phyloP scores from a whole-genome alignment of 768 basidiomycete species.

The Suillus lakei region DNA sequence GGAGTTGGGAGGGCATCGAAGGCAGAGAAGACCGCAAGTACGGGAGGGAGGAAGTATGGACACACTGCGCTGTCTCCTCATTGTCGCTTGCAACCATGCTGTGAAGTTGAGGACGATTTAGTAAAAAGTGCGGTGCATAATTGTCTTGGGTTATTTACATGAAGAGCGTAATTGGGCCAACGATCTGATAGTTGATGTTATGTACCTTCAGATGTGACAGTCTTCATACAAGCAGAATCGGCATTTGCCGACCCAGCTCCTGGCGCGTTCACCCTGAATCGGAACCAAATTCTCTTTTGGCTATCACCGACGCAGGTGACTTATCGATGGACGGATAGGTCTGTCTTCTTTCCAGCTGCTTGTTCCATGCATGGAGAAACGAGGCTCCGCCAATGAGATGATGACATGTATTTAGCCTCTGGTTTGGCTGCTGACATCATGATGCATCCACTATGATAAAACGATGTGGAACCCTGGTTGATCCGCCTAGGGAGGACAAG shows the following conservation, averaged over 20 bases:
- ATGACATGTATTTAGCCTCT: too few relatives aligned
- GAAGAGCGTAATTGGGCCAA: neutral
- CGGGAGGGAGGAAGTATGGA: slow-evolving; percentile 10
- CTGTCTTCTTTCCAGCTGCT: neutral
- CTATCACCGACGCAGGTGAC: neutral
- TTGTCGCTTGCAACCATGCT: slow-evolving; percentile 36
- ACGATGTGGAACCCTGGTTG: too few relatives aligned
- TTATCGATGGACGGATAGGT: neutral
- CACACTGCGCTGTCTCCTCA: slow-evolving; percentile 29
- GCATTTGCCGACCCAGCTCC: neutral
- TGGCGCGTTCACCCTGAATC: neutral
- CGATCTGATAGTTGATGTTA: slow-evolving; percentile 5
- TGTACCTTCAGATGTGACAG: neutral
- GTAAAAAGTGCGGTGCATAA: slow-evolving; percentile 7
- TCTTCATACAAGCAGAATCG: neutral
- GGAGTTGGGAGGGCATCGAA: slow-evolving; percentile 14
- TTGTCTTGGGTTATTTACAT: neutral
- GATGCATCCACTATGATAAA: too few relatives aligned
- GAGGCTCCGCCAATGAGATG: too few relatives aligned
- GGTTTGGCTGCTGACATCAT: too few relatives aligned
- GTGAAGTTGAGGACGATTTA: slow-evolving; percentile 22
- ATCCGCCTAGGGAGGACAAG: too few relatives aligned
- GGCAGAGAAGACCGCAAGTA: slow-evolving; percentile 15
- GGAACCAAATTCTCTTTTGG: neutral
- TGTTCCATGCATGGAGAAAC: neutral